These are phyloP conservation scores for Simmondsia chinensis DNA, from an alignment of 148 eudicot genomes.

Conservation along the genomic window DNA sequence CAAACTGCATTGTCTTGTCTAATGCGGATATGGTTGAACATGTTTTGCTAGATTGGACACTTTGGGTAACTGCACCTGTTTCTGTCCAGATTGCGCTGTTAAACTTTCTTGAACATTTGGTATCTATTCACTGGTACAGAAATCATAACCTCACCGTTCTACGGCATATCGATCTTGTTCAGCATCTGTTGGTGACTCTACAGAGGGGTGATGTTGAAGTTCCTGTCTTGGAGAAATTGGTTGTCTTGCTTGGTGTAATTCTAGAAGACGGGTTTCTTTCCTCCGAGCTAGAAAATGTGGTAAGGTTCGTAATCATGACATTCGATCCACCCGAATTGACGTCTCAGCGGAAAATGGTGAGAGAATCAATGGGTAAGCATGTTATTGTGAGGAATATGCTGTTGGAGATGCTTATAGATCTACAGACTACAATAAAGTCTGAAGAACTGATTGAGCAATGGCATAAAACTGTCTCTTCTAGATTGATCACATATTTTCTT, in stretches of 20 bases:
- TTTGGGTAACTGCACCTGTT: conserved; percentile 91
- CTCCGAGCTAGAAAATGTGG: conserved; percentile 87
- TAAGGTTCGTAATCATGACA: conserved; percentile 95
- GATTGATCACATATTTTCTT: conserved; percentile 75
- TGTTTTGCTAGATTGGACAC: conserved; percentile 95
- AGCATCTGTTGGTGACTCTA: conserved; percentile 84
- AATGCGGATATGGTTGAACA: conserved; percentile 99
- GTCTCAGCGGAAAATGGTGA: conserved; percentile 36
- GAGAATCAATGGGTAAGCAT: conserved; percentile 99
- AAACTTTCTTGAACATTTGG: conserved; percentile 91
- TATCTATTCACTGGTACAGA: conserved; percentile 96
- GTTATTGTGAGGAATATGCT: conserved; percentile 97
- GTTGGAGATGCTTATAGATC: conserved; percentile 95
- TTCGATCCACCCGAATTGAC: conserved; percentile 87
- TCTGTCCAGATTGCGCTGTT: conserved; percentile 80
- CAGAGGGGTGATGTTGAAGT: conserved; percentile 99
- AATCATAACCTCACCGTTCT: conserved; percentile 90
- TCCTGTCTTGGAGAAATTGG: conserved; percentile 90
- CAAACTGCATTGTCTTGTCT: conserved; percentile 90
- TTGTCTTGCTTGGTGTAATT: conserved; percentile 83
- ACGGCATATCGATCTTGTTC: conserved; percentile 86
- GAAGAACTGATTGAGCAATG: conserved; percentile 95
- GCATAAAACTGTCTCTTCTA: conserved; percentile 93
- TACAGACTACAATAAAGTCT: conserved; percentile 78
- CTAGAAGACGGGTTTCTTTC: conserved; percentile 90